Evolutionary conservation across 2,329 filamentous ascomycete genomes (phyloP).

Genomic region (Byssothecium circinans): DNA sequence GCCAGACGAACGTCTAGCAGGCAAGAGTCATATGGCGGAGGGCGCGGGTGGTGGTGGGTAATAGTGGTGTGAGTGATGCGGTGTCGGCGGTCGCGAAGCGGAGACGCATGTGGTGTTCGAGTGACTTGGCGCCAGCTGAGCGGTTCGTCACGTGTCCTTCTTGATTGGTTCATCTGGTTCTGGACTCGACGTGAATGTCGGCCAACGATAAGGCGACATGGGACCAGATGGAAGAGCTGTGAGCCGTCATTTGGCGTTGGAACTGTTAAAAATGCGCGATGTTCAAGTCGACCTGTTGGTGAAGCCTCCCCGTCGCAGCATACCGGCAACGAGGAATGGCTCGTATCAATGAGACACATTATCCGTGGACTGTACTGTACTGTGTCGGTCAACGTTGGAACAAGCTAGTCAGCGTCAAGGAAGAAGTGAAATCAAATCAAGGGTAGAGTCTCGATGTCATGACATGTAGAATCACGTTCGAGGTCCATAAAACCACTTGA

Average conservation of each 20-base stretch:
- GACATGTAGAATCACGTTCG: constrained; percentile 44
- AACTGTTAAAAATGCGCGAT: not conserved
- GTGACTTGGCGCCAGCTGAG: constrained; percentile 21
- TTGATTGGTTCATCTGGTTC: constrained; percentile 28
- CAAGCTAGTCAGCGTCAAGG: not conserved
- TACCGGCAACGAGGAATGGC: not conserved
- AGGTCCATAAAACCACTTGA: constrained; percentile 36
- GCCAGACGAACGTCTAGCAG: constrained; percentile 46
- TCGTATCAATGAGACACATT: not conserved
- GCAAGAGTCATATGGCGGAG: constrained; percentile 29
- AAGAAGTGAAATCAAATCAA: constrained; percentile 22
- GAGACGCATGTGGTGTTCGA: constrained; percentile 4
- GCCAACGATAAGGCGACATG: constrained; percentile 33
- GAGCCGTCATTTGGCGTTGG: constrained; percentile 14
- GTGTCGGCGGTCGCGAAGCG: not conserved
- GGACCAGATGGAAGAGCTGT: constrained; percentile 26
- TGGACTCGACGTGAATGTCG: constrained; percentile 14
- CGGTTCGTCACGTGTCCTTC: constrained; percentile 28
- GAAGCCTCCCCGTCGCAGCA: not conserved
- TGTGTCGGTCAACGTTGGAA: constrained; percentile 18
- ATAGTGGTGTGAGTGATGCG: constrained; percentile 16
- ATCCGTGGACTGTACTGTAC: not conserved
- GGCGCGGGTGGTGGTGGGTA: constrained; percentile 4
- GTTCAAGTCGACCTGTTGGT: not conserved
- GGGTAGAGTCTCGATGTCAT: constrained; percentile 42